These are phyloP conservation scores for Colletotrichum sp. DNA, from an alignment of 2,329 filamentous ascomycete genomes.

Conservation along the genomic window DNA sequence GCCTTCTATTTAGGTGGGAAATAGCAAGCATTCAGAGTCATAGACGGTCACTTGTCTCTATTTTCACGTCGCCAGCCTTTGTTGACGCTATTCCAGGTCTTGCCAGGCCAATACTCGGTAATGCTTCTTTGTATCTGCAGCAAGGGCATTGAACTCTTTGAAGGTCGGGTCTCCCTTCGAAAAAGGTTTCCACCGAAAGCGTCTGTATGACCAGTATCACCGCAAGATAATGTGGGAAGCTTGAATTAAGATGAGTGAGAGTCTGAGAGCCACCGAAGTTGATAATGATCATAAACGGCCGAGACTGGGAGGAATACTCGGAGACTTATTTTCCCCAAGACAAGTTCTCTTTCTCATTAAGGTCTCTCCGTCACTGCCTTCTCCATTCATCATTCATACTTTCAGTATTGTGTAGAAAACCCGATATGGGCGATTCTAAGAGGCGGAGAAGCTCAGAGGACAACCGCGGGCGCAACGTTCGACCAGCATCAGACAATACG, in stretches of 20 bases:
- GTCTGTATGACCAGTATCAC: not conserved
- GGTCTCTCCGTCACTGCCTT: not conserved
- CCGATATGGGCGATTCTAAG: not conserved
- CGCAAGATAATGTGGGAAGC: not conserved
- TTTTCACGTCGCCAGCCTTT: not conserved
- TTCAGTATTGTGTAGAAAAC: not conserved
- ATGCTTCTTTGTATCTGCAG: not conserved
- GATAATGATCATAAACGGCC: not conserved
- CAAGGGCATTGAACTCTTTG: not conserved
- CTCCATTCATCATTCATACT: not conserved
- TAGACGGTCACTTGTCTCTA: not conserved
- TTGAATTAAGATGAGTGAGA: not conserved
- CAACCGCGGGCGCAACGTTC: not conserved
- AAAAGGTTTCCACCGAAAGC: not conserved
- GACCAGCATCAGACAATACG: not conserved
- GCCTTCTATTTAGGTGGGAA: not conserved
- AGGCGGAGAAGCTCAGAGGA: not conserved
- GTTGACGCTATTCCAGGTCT: not conserved
- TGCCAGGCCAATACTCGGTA: not conserved
- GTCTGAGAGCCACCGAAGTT: not conserved
- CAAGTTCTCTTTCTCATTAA: not conserved
- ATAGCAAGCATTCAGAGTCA: not conserved
- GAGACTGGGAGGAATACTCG: not conserved
- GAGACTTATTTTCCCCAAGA: not conserved
- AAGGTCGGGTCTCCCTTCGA: not conserved